Conservation (phyloP, 139 green algal genomes). For the Coccomyxa sp. region DNA sequence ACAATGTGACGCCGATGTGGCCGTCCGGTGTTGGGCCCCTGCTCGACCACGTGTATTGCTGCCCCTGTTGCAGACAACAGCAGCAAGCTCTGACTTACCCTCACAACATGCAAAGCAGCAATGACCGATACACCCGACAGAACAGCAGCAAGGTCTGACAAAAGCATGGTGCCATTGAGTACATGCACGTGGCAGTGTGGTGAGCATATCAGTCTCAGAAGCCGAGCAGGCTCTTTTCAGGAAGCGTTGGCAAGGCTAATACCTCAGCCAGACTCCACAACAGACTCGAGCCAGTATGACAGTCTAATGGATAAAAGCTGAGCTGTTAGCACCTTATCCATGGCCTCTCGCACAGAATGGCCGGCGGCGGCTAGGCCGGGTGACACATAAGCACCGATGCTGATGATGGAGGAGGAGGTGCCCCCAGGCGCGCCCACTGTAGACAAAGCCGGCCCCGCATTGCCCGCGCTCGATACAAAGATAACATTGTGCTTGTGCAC, state of each 20-base stretch:
- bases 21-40: conserved; percentile 75
- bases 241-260: no score
- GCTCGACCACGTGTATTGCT: conserved; percentile 80
- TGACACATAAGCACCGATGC: conserved; percentile 80
- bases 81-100: not conserved
- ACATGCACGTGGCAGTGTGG: no score
- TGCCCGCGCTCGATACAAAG: conserved; percentile 78
- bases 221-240: no score
- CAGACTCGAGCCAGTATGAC: no score
- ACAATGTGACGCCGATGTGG: conserved; percentile 69
- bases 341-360: conserved; percentile 51
- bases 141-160: no score
- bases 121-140: no score
- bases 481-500: conserved; percentile 83
- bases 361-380: conserved; percentile 70
- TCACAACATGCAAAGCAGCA: not conserved
- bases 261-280: no score
- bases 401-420: conserved; percentile 64
- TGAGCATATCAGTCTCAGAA: no score
- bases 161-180: no score
- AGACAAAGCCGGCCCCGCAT: conserved; percentile 77
- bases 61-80: conserved; percentile 20
- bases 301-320: no score
- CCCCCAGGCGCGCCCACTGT: conserved; percentile 84
- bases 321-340: conserved; percentile 8